phyloP scores from a whole-genome alignment of 2,329 filamentous ascomycete genomes.

The Botrytis pseudocinerea region DNA sequence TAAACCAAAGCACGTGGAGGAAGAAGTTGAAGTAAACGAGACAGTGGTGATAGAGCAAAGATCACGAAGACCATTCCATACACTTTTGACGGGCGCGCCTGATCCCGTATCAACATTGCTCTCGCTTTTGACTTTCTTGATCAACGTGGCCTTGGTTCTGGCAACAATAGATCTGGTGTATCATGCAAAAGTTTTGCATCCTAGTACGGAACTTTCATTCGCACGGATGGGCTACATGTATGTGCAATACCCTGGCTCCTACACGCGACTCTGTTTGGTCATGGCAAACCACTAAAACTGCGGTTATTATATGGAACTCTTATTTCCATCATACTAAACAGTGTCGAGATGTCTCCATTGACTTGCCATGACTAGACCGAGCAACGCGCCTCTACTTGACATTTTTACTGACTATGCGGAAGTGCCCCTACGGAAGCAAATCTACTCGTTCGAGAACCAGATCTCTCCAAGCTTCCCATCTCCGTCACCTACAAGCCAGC shows the following conservation, averaged over 20 bases:
- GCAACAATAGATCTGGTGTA: slow-evolving; percentile 78
- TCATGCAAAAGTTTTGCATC: slow-evolving; percentile 68
- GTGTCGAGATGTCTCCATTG: not conserved
- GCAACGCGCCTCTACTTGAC: not conserved
- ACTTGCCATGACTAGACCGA: not conserved
- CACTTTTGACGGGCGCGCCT: slow-evolving; percentile 74
- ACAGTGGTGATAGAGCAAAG: slow-evolving; percentile 60
- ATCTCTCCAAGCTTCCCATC: slow-evolving; percentile 73
- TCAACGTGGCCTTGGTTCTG: slow-evolving; percentile 69
- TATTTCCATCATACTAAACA: not conserved
- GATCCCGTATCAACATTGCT: slow-evolving; percentile 66
- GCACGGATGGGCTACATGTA: slow-evolving; percentile 79
- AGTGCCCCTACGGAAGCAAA: slow-evolving; percentile 72
- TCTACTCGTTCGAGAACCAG: slow-evolving; percentile 81
- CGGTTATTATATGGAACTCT: not conserved
- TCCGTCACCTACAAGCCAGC: slow-evolving; percentile 64
- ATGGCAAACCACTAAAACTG: not conserved
- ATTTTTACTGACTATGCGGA: not conserved
- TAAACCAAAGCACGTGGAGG: slow-evolving; percentile 44
- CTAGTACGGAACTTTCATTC: slow-evolving; percentile 76
- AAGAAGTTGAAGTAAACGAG: slow-evolving; percentile 63
- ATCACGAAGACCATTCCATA: slow-evolving; percentile 57
- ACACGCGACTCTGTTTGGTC: not conserved
- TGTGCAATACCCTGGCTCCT: not conserved
- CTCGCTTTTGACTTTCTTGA: slow-evolving; percentile 66